Evolutionary conservation across 331 rosid genomes (phyloP), one percentile per base, ranked within the genome.

Genomic region (Malus hybrid): DNA sequence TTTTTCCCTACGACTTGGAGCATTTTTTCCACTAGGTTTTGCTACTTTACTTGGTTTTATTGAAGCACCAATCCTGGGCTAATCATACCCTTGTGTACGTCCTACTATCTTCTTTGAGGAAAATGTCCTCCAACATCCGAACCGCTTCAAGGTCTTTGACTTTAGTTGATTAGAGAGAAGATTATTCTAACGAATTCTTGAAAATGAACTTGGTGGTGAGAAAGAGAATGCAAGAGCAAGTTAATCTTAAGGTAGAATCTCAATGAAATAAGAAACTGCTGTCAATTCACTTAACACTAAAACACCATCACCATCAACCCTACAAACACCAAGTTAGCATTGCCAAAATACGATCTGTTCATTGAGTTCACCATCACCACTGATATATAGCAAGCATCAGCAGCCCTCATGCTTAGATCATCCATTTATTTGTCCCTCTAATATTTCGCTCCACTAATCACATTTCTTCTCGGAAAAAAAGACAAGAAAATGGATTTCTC

Each of bases 111-210:
- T 96, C 91, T 84, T 94, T 94, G 74, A 94, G 96, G 83, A 94
- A 94, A 86, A 95, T 90, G 82, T 95, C 94, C 84, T 92, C 97
- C 88, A 95, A 82, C 97, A 92, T 92, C 88, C 90, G 99, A 64
- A 95, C 96, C 76, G 99, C 97, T 85, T 95, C 99, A 53, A 95
- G 97, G 82, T 95, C 99, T 86, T 92, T 95, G 71, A 95, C 96
- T 90, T 89, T 90, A 78, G 24, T 22, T 22, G 24, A 22, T 22
- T 22, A 22, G 24, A 22, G 24, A 22, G 24, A 22, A 22, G 24
- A 22, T 22, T 22, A 22, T 22, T 22, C 24, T 22, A 22, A 22
- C 24, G 24, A 22, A 22, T 22, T 22, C 24, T 22, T 22, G 24
- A 22, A 22, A 22, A 22, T 22, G 24, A 22, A 22, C 24, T 22